Evolutionary conservation across 1,139 yeast species (phyloP).

Genomic region (Hanseniaspora gamundiae): DNA sequence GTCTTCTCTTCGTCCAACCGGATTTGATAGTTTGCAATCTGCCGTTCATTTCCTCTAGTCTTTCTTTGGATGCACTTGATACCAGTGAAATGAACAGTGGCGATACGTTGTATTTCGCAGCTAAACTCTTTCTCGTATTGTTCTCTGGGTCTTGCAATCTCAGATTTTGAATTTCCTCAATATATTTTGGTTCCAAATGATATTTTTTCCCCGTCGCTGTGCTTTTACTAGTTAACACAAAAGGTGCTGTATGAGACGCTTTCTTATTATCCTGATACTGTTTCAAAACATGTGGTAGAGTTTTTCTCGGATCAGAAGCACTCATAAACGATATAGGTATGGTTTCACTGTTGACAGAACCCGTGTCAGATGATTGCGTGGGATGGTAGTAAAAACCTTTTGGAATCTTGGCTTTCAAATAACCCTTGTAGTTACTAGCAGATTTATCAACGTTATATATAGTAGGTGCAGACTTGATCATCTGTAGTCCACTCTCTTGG

Average conservation of each 20-base stretch:
- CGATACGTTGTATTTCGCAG: conserved; percentile 48
- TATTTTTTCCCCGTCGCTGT: conserved; percentile 33
- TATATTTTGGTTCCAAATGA: conserved; percentile 48
- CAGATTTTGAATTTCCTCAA: conserved; percentile 47
- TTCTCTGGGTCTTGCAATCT: conserved; percentile 49
- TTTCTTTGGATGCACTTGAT: conserved; percentile 31
- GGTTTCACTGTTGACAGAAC: conserved; percentile 24
- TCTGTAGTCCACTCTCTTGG: not conserved
- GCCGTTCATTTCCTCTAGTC: conserved; percentile 32
- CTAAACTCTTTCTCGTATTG: conserved; percentile 60
- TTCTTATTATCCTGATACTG: conserved; percentile 11
- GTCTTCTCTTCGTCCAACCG: conserved; percentile 38
- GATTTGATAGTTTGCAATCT: conserved; percentile 32
- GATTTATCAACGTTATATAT: conserved; percentile 21
- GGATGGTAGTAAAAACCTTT: conserved; percentile 21
- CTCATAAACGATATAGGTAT: conserved; percentile 23
- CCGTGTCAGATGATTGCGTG: conserved; percentile 22
- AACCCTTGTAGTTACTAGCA: conserved; percentile 24
- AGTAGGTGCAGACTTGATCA: conserved; percentile 12
- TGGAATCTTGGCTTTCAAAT: conserved; percentile 19
- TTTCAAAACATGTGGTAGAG: conserved; percentile 9
- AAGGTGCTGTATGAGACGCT: conserved; percentile 18
- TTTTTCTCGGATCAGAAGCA: conserved; percentile 19
- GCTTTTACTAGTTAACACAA: conserved; percentile 26
- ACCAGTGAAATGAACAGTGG: conserved; percentile 43